Evolutionary conservation across 805 yeast genomes (phyloP), one percentile per base, ranked within the genome.

Genomic region (Saccharomycopsis fibuligera): DNA sequence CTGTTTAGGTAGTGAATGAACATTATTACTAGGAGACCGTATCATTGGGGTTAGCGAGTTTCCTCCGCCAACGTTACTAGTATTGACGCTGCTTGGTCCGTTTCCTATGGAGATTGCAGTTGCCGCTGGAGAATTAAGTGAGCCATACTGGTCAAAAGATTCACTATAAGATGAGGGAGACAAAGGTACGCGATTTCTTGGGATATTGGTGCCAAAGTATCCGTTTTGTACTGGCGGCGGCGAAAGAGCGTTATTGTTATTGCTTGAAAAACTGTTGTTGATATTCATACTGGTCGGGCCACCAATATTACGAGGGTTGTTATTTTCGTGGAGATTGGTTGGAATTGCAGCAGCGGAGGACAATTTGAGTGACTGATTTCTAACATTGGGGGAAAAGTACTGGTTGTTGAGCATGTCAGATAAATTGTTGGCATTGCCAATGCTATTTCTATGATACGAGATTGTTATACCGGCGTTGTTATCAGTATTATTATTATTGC

Each of bases 1-100:
- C 44, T 57, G 59, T 58, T 62, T 55, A 35, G 62, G 65, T 23
- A 62, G 24, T 19, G 47, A 43, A 17, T 44, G 42, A 25, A 43
- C 22, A 23, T 33, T 45, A 35, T 47, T 47, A 21, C 43, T 39
- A 17, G 49, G 49, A 5, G 53, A 45, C 25, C 53, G 47, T 10
- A 50, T 44, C 21, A 50, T 21, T 14, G 50, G 47, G 16, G 47
- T 35, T 21, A 42, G 9, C 3, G 47, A 44, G n/a, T n/a, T n/a
- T n/a, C n/a, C n/a, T n/a, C n/a, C n/a, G 31, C 49, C 38, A 21
- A 38, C 22, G 35, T 41, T 45, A 22, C 49, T 45, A 21, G 35
- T 41, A 22, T 42, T 19, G n/a, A n/a, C n/a, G n/a, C n/a, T n/a
- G n/a, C n/a, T n/a, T 24, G 38, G 33, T 12, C 40, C 23, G 24